A percentile compares a stretch with the other conserved stretches of the same genome.
phyloP scores from a whole-genome alignment of 2,329 filamentous ascomycete genomes.

The Colletotrichum sp. region DNA sequence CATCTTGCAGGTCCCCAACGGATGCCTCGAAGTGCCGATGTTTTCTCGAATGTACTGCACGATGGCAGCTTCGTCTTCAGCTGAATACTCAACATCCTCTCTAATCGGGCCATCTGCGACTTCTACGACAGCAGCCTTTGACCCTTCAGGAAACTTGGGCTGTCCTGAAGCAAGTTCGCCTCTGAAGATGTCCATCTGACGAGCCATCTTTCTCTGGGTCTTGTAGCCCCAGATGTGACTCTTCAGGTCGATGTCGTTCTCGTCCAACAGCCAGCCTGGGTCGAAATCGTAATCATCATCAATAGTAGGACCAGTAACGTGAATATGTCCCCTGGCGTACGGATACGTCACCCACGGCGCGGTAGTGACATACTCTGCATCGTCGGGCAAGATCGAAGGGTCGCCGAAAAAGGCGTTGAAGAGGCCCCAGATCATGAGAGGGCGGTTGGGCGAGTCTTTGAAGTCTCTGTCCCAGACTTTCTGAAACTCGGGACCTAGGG shows the following conservation, averaged over 20 bases:
- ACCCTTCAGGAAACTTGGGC: constrained; percentile 46
- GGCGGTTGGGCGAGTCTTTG: constrained; percentile 25
- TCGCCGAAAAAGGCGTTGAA: constrained; percentile 31
- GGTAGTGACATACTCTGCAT: constrained; percentile 53
- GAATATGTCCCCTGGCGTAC: constrained; percentile 62
- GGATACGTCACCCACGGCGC: constrained; percentile 62
- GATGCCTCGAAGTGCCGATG: constrained; percentile 49
- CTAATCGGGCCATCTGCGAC: background rate
- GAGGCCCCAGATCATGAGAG: constrained; percentile 25
- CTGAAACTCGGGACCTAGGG: constrained; percentile 54
- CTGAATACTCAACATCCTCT: constrained; percentile 48
- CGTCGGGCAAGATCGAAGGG: constrained; percentile 36
- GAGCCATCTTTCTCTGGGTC: constrained; percentile 63
- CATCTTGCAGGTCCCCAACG: constrained; percentile 51
- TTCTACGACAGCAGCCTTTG: constrained; percentile 38
- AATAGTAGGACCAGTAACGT: constrained; percentile 46
- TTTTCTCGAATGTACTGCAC: constrained; percentile 47
- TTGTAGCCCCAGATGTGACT: constrained; percentile 71
- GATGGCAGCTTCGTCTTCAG: constrained; percentile 55
- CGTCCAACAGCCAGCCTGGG: constrained; percentile 54
- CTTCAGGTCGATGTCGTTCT: constrained; percentile 58
- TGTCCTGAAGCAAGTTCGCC: constrained; percentile 48
- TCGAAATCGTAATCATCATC: constrained; percentile 52
- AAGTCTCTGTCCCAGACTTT: constrained; percentile 58
- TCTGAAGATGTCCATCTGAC: constrained; percentile 59